Conservation (phyloP, 805 yeast genomes). For the Yarrowia alimentaria region DNA sequence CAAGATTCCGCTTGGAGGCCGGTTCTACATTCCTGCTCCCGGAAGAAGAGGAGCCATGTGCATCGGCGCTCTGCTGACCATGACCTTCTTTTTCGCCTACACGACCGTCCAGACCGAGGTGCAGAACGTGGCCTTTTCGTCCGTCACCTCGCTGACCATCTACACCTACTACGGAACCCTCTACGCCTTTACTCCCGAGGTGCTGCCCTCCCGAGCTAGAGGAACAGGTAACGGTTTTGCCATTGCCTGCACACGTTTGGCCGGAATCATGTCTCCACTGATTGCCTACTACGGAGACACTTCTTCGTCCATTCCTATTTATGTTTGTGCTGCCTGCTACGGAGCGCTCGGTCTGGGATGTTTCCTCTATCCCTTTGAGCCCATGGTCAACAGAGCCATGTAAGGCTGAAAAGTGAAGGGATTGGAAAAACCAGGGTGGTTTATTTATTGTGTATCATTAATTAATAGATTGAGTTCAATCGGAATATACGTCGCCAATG, state of each 20-base stretch:
- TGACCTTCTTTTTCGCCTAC: conserved; percentile 60
- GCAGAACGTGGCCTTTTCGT: conserved; percentile 52
- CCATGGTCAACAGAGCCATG: conserved; percentile 20
- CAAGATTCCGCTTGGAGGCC: conserved; percentile 1
- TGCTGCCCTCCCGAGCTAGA: conserved; percentile 52
- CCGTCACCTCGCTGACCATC: conserved; percentile 50
- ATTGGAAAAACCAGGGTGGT: conserved; percentile 5
- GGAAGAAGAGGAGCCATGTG: conserved; percentile 58
- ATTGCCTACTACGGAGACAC: conserved; percentile 50
- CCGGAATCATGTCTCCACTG: conserved; percentile 51
- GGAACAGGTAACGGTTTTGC: conserved; percentile 63
- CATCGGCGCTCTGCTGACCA: conserved; percentile 52
- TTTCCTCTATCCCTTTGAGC: conserved; percentile 44
- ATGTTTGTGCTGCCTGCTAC: conserved; percentile 49
- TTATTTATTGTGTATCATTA: conserved; percentile 19
- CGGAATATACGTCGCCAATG: too few species aligned
- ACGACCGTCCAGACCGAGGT: conserved; percentile 57
- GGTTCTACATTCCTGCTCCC: conserved; percentile 37
- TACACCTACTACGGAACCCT: conserved; percentile 57
- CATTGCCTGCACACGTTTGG: conserved; percentile 50
- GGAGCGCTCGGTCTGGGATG: conserved; percentile 48
- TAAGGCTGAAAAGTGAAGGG: neutral
- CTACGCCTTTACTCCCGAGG: conserved; percentile 67
- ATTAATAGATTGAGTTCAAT: too few species aligned
- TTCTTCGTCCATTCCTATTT: conserved; percentile 49